Conservation (phyloP, 2,329 filamentous ascomycete species). For the Colletotrichum caudatum region DNA sequence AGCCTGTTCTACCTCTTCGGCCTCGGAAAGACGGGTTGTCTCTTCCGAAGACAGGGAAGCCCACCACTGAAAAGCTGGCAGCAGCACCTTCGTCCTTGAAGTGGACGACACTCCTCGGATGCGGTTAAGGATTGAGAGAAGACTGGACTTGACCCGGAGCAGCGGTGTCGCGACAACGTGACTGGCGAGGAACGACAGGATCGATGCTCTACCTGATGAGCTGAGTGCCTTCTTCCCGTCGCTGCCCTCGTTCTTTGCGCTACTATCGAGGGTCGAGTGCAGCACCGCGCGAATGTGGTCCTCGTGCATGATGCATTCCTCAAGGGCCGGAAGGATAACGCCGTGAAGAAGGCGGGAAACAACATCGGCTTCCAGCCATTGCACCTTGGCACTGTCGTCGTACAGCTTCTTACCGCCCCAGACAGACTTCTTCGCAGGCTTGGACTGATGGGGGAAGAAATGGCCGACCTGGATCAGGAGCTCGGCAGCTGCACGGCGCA, state of each 20-base stretch:
- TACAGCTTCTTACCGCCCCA: conserved; percentile 78
- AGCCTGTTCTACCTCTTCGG: conserved; percentile 57
- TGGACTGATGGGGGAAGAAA: conserved; percentile 56
- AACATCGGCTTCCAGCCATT: conserved; percentile 70
- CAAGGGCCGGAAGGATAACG: conserved; percentile 79
- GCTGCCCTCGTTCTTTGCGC: conserved; percentile 54
- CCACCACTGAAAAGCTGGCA: conserved; percentile 82
- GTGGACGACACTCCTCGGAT: conserved; percentile 78
- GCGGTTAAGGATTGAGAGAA: conserved; percentile 79
- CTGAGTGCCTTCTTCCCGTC: conserved; percentile 65
- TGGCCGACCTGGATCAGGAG: conserved; percentile 69
- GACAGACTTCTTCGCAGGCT: conserved; percentile 57
- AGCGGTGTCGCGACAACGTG: conserved; percentile 79
- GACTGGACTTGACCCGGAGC: conserved; percentile 74
- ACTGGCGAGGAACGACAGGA: conserved; percentile 79
- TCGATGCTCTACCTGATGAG: conserved; percentile 70
- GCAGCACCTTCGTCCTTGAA: conserved; percentile 78
- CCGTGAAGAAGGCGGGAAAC: conserved; percentile 71
- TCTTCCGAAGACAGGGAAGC: conserved; percentile 65
- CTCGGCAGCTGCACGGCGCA: conserved; percentile 80
- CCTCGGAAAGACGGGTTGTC: conserved; percentile 56
- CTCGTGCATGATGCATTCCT: conserved; percentile 87
- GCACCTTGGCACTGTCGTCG: conserved; percentile 64
- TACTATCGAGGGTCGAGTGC: conserved; percentile 68
- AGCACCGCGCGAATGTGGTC: conserved; percentile 76